Percentiles rank a stretch among this genome's conserved stretches.
These are phyloP conservation scores for Massarina eburnea DNA, from an alignment of 2,329 filamentous ascomycete genomes.

Conservation along the genomic window DNA sequence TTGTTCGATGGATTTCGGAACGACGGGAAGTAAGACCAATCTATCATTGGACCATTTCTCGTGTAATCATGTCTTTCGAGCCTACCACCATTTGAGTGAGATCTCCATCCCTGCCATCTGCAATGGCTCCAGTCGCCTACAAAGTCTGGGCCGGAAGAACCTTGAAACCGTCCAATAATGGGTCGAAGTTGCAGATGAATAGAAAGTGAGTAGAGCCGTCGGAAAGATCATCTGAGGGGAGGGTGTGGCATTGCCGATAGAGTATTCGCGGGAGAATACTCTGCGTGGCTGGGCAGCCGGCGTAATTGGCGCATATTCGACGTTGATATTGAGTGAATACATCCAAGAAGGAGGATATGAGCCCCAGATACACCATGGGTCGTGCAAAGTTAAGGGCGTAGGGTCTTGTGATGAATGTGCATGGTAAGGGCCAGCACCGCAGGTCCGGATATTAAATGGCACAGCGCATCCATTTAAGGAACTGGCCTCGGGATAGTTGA, in stretches of 20 bases:
- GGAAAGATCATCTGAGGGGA: background rate
- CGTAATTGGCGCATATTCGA: constrained; percentile 6
- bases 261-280: background rate
- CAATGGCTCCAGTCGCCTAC: constrained; percentile 1
- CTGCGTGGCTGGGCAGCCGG: background rate
- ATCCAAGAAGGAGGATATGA: constrained; percentile 1
- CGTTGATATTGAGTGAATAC: constrained; percentile 2
- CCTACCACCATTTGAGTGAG: constrained; percentile 2
- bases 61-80: background rate
- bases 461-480: constrained; percentile 8
- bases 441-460: constrained; percentile 16
- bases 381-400: background rate
- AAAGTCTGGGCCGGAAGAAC: constrained; percentile 8
- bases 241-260: background rate
- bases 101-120: constrained; percentile 1
- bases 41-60: background rate
- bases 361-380: constrained; percentile 5
- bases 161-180: background rate
- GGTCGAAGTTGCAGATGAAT: constrained; percentile 1
- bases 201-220: background rate
- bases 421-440: constrained; percentile 3
- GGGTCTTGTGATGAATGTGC: constrained; percentile 2
- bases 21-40: constrained; percentile 7
- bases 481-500: background rate
- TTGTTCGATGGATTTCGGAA: constrained; percentile 3